These are phyloP conservation scores for Claviceps quebecensis DNA, from an alignment of 2,329 filamentous ascomycete genomes.

Conservation along the genomic window DNA sequence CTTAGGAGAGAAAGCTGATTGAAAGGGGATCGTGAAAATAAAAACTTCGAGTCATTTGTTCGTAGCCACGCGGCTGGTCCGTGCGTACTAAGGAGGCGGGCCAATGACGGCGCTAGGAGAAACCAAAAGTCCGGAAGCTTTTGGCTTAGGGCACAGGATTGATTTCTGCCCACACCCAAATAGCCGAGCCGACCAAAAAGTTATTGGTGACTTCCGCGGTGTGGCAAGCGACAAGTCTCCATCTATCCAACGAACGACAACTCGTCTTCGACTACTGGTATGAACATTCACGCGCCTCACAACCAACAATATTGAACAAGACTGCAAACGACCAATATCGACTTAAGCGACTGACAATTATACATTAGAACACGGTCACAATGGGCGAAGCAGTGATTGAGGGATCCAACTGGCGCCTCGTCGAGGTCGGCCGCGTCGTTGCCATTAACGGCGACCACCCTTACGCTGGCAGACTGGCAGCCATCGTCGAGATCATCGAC, in stretches of 20 bases:
- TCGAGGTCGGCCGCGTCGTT: constrained; percentile 96
- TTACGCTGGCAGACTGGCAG: constrained; percentile 73
- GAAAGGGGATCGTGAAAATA: not conserved
- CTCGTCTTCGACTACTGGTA: constrained; percentile 26
- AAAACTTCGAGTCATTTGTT: not conserved
- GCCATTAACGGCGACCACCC: constrained; percentile 71
- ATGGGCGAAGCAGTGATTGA: constrained; percentile 76
- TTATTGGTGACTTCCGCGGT: constrained; percentile 24
- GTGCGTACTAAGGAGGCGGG: not conserved
- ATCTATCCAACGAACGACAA: constrained; percentile 23
- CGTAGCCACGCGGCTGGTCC: not conserved
- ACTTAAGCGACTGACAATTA: constrained; percentile 19
- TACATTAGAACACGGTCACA: constrained; percentile 45
- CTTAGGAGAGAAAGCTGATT: rapidly evolving
- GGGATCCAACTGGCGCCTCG: constrained; percentile 80
- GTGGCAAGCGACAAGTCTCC: constrained; percentile 20
- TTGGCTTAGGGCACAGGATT: constrained; percentile 28
- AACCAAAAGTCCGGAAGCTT: constrained; percentile 17
- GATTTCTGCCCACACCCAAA: constrained; percentile 26
- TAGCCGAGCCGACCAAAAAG: constrained; percentile 27
- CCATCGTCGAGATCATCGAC: constrained; percentile 98
- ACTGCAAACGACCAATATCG: not conserved
- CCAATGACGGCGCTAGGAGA: constrained; percentile 10
- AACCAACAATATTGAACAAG: not conserved
- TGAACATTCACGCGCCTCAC: constrained; percentile 13